Evolutionary conservation across 2,329 filamentous ascomycete genomes (phyloP).

Genomic region (Dactylella cylindrospora): DNA sequence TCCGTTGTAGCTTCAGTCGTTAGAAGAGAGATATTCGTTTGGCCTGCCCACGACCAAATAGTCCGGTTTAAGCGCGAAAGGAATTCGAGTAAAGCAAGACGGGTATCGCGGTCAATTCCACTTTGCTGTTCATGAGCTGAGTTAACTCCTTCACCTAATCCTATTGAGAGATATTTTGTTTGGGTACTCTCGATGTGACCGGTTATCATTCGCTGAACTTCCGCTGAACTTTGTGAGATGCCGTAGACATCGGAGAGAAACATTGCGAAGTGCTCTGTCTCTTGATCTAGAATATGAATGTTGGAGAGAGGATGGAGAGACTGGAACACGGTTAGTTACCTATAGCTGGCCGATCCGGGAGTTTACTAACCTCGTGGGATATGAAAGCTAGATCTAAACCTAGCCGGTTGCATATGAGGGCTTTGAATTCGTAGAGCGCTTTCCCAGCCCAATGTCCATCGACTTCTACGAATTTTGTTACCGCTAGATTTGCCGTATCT

Average conservation of each 20-base stretch:
- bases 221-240: constrained; percentile 12
- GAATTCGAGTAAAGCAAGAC: constrained; percentile 19
- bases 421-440: constrained; percentile 20
- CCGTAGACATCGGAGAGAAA: constrained; percentile 22
- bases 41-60: constrained; percentile 29
- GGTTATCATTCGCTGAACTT: constrained; percentile 1
- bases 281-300: constrained; percentile 16
- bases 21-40: neutral
- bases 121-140: constrained; percentile 12
- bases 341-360: neutral
- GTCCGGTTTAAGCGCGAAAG: constrained; percentile 25
- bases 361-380: constrained; percentile 10
- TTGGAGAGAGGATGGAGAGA: constrained; percentile 28
- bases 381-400: constrained; percentile 5
- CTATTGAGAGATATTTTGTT: no score
- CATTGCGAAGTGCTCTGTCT: neutral
- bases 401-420: neutral
- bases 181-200: constrained; percentile 4
- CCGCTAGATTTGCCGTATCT: neutral
- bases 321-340: neutral
- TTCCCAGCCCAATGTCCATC: constrained; percentile 1
- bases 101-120: constrained; percentile 20
- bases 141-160: no score
- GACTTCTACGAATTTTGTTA: constrained; percentile 16
- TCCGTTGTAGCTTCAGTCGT: no score